Evolutionary conservation across 345 rosid species (phyloP).

Genomic region (Corymbia maculata): DNA sequence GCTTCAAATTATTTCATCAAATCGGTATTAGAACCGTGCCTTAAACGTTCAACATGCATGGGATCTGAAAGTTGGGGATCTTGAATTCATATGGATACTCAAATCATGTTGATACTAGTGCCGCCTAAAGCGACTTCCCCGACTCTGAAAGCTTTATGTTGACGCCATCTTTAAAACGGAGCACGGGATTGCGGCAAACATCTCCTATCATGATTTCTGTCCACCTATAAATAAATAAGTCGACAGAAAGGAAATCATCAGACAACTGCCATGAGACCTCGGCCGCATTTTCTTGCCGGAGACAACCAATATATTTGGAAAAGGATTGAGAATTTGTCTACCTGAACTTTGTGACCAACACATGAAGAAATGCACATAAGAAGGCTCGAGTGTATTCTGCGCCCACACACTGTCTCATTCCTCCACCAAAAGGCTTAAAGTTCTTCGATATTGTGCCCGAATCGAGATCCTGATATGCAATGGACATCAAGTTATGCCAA

Average conservation of each 20-base stretch:
- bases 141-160: not conserved
- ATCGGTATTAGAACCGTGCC: no score
- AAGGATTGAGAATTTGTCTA: not conserved
- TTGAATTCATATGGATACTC: not conserved
- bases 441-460: not conserved
- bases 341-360: slow-evolving; percentile 14
- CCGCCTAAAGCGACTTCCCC: not conserved
- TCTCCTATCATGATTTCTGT: slow-evolving; percentile 4
- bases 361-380: slow-evolving; percentile 4
- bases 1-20: no score
- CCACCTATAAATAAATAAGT: slow-evolving; percentile 6
- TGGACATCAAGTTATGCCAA: not conserved
- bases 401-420: slow-evolving; percentile 12
- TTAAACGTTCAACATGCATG: not conserved
- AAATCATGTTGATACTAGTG: not conserved
- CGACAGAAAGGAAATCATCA: not conserved
- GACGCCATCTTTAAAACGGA: not conserved
- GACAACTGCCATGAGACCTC: not conserved
- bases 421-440: slow-evolving; percentile 13
- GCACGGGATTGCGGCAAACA: not conserved
- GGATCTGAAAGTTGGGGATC: not conserved
- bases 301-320: not conserved
- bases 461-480: not conserved
- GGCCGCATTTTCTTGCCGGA: not conserved
- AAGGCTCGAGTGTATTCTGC: slow-evolving; percentile 3